Evolutionary conservation across 2,329 filamentous ascomycete species (phyloP), one percentile per base, ranked within the genome.

Genomic region (Bipolaris zeicola): DNA sequence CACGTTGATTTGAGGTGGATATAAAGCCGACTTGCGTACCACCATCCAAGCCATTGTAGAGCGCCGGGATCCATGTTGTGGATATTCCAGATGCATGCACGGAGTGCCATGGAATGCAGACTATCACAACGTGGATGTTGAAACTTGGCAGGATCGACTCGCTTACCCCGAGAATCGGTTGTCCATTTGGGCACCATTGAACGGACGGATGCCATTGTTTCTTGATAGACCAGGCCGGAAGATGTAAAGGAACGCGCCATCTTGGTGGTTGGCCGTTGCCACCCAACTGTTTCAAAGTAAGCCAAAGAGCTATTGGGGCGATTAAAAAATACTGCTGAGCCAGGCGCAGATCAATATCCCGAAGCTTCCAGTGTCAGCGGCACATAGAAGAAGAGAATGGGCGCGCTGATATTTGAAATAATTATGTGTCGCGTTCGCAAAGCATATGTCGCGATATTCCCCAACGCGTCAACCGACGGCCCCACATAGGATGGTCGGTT

Each of bases 161-260:
- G 56, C 48, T 24, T 60, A 18, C 66, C 64, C n/a, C 55, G 46
- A 18, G 54, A 56, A 34, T 56, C 50, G 24, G 47, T 61, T 24
- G 55, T 41, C 67, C 67, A 69, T 34, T 33, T 54, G 11, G 60
- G 51, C 22, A 64, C 43, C 65, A 67, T 69, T 16, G 67, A 66
- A 13, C 38, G 45, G 14, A 63, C 61, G 11, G 42, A 41, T 7
- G 44, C 28, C 33, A 55, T 55, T 3, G 48, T 59, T 3, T 69
- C 63, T 10, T 48, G 58, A 43, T 61, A 69, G 36, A 68, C 61
- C 13, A 64, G 63, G 7, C 67, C 65, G 5, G 60, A 58, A 6
- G 52, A 52, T 6, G 34, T 31, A n/a, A 57, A 43, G 38, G 53
- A 60, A 11, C 44, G 24, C 33, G 51, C 28, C 59, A 62, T 62